These are phyloP conservation scores for Articulospora tetracladia DNA, from an alignment of 495 filamentous ascomycete genomes.

Conservation along the genomic window DNA sequence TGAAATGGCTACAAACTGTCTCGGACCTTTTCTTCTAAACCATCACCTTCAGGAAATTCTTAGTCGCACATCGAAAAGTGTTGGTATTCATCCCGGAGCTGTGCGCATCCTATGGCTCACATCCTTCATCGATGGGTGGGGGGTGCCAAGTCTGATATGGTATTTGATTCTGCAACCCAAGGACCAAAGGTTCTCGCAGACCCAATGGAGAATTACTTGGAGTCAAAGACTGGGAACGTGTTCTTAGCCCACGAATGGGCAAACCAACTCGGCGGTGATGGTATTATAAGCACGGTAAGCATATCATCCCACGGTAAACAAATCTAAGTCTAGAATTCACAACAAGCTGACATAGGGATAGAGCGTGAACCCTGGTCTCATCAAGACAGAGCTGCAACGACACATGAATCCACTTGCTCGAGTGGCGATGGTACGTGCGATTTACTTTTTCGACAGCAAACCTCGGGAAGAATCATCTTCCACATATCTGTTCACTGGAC, in stretches of 20 bases:
- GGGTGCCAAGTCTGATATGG: not conserved
- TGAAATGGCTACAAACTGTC: slow-evolving; percentile 43
- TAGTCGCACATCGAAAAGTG: slow-evolving; percentile 25
- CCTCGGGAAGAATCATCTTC: not conserved
- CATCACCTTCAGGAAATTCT: slow-evolving; percentile 38
- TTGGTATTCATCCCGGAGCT: slow-evolving; percentile 1
- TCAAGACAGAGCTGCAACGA: slow-evolving; percentile 30
- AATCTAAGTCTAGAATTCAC: not conserved
- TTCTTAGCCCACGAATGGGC: not conserved
- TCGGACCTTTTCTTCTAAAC: slow-evolving; percentile 46
- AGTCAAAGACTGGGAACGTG: not conserved
- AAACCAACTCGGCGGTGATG: not conserved
- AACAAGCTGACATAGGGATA: not conserved
- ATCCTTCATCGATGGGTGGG: slow-evolving; percentile 18
- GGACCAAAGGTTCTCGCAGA: not conserved
- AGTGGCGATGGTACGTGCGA: slow-evolving; percentile 3
- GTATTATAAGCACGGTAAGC: not conserved
- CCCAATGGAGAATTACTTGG: not conserved
- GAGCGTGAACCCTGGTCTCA: slow-evolving; percentile 34
- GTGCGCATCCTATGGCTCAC: slow-evolving; percentile 40
- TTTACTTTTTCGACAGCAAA: not conserved
- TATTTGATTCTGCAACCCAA: not conserved
- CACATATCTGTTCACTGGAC: not conserved
- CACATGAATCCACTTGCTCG: slow-evolving; percentile 11
- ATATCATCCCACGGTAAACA: not conserved